Conservation (phyloP, 2,329 filamentous ascomycete genomes). For the Microsporum audouinii region DNA sequence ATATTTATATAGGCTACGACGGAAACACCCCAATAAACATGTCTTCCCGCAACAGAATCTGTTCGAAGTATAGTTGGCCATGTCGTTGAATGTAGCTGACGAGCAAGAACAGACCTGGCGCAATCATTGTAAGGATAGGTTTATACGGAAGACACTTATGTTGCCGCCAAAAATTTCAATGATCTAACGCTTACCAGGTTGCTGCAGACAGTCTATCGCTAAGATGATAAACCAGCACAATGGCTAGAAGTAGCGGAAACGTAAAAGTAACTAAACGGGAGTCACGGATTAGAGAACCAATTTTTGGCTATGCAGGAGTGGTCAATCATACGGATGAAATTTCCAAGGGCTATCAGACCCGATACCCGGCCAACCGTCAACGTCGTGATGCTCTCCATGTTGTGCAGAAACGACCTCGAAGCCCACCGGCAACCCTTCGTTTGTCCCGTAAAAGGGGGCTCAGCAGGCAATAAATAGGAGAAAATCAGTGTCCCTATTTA, state of each 20-base stretch:
- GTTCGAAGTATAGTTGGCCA: constrained; percentile 35
- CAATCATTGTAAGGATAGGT: background rate
- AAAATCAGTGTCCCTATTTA: background rate
- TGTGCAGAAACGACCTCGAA: background rate
- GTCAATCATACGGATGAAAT: background rate
- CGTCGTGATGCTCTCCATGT: background rate
- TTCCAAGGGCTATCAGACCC: constrained; percentile 1
- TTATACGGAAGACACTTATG: background rate
- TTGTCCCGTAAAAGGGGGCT: background rate
- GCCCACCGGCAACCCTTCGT: background rate
- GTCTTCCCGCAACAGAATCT: constrained; percentile 28
- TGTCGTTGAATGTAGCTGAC: constrained; percentile 29
- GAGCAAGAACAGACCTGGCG: constrained; percentile 27
- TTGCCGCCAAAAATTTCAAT: background rate
- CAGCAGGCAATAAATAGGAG: background rate
- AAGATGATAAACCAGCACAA: constrained; percentile 28
- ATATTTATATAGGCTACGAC: background rate
- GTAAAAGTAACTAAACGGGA: constrained; percentile 24
- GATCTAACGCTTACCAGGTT: constrained; percentile 13
- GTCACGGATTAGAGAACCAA: background rate
- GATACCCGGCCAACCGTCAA: constrained; percentile 4
- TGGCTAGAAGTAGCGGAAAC: constrained; percentile 26
- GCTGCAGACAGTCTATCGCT: constrained; percentile 25
- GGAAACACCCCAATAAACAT: constrained; percentile 15
- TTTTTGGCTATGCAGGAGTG: background rate